Conservation (phyloP, 1,139 yeast genomes). For the Candida smagusa region DNA sequence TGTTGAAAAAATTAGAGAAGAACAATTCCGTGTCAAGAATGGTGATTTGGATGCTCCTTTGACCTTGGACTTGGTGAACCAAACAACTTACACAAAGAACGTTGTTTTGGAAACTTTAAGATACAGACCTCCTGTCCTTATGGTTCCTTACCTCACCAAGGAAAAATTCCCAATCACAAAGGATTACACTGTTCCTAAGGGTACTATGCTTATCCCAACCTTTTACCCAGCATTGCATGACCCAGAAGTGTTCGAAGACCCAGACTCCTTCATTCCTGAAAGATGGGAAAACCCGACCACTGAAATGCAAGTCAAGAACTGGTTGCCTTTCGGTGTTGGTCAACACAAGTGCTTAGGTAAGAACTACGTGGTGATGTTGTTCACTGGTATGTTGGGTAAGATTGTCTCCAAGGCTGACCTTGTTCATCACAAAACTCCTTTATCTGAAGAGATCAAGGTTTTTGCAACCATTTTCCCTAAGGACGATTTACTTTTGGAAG, state of each 20-base stretch:
- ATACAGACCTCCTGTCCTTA: slow-evolving; percentile 94
- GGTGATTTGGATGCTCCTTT: slow-evolving; percentile 66
- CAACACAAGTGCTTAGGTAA: slow-evolving; percentile 96
- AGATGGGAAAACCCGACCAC: slow-evolving; percentile 66
- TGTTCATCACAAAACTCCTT: slow-evolving; percentile 74
- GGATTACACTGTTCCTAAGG: slow-evolving; percentile 89
- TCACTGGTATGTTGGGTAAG: slow-evolving; percentile 88
- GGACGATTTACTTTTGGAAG: slow-evolving; percentile 83
- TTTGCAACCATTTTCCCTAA: slow-evolving; percentile 98
- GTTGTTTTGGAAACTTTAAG: slow-evolving; percentile 91
- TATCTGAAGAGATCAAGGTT: slow-evolving; percentile 88
- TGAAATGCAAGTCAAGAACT: slow-evolving; percentile 72
- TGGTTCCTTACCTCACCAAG: slow-evolving; percentile 96
- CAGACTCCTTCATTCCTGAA: slow-evolving; percentile 92
- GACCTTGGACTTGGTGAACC: slow-evolving; percentile 68
- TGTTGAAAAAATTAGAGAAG: slow-evolving; percentile 78
- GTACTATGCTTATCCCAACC: slow-evolving; percentile 94
- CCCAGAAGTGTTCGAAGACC: slow-evolving; percentile 91
- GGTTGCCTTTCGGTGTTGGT: slow-evolving; percentile 96
- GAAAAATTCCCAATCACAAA: slow-evolving; percentile 79
- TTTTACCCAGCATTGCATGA: slow-evolving; percentile 94
- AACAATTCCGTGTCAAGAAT: slow-evolving; percentile 79
- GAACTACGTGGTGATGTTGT: slow-evolving; percentile 85
- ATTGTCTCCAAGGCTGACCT: slow-evolving; percentile 77
- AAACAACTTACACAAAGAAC: slow-evolving; percentile 84